Percentiles rank a stretch among this genome's conserved stretches.
These are phyloP conservation scores for Candida easanensis DNA, from an alignment of 805 yeast genomes.

Conservation along the genomic window DNA sequence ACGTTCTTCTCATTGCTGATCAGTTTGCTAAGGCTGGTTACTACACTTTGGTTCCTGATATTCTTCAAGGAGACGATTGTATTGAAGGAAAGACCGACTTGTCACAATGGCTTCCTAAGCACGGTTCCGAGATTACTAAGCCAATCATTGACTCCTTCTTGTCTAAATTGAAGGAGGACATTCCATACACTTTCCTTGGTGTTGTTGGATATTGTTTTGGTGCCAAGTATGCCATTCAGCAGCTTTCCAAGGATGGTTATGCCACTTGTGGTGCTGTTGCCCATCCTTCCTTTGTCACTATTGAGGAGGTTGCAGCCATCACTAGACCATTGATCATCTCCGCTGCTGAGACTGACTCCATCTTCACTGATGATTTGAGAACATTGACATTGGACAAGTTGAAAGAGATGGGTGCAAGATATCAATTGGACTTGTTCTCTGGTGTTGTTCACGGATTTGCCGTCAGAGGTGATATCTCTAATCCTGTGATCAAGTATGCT, in stretches of 20 bases:
- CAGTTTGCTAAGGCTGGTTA: constrained; percentile 59
- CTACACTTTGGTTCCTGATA: constrained; percentile 74
- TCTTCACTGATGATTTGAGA: constrained; percentile 66
- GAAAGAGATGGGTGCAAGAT: constrained; percentile 49
- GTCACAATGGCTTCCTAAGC: constrained; percentile 51
- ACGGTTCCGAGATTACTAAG: constrained; percentile 44
- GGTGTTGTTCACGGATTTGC: constrained; percentile 78
- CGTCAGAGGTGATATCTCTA: constrained; percentile 65
- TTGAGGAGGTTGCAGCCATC: constrained; percentile 62
- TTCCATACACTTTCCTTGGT: constrained; percentile 47
- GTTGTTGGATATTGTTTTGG: constrained; percentile 85
- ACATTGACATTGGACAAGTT: constrained; percentile 56
- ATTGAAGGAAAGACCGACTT: constrained; percentile 28
- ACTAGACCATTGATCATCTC: constrained; percentile 55
- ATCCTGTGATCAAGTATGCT: constrained; percentile 57
- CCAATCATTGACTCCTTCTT: constrained; percentile 51
- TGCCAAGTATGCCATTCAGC: constrained; percentile 63
- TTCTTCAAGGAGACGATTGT: constrained; percentile 50
- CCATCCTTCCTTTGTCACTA: constrained; percentile 75
- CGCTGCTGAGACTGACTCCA: constrained; percentile 68
- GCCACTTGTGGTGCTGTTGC: constrained; percentile 70
- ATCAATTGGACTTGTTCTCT: constrained; percentile 58
- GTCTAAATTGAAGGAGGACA: constrained; percentile 38
- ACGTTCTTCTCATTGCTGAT: constrained; percentile 63
- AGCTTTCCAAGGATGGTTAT: constrained; percentile 35